phyloP scores from a whole-genome alignment of 768 basidiomycete species.

The Lactarius evosmus region DNA sequence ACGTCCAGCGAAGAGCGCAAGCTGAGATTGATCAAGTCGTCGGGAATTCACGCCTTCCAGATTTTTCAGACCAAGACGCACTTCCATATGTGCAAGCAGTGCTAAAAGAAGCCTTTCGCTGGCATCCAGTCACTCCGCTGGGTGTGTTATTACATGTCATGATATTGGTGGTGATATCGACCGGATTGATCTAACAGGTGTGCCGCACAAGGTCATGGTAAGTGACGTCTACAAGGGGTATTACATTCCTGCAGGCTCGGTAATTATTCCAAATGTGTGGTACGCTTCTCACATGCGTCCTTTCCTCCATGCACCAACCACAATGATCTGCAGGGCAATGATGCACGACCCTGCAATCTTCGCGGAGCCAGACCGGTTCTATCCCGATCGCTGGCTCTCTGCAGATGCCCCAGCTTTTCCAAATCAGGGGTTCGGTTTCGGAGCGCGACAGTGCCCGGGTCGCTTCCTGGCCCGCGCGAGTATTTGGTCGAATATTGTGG shows the following conservation, averaged over 20 bases:
- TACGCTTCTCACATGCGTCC: too few species aligned
- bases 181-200: neutral
- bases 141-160: neutral
- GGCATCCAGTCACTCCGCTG: neutral
- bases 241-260: neutral
- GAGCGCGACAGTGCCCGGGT: neutral
- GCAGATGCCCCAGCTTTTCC: neutral
- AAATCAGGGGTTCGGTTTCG: neutral
- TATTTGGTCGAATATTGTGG: neutral
- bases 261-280: neutral
- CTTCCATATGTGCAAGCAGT: constrained; percentile 4
- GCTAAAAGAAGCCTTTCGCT: neutral
- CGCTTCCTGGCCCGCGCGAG: neutral
- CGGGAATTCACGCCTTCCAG: neutral
- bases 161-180: too few species aligned
- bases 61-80: neutral
- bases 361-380: too few species aligned
- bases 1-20: neutral
- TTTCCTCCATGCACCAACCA: neutral
- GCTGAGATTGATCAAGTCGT: neutral
- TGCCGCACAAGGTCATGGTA: neutral
- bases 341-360: too few species aligned
- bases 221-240: neutral
- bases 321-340: neutral
- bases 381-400: too few species aligned